Evolutionary conservation across 2,329 filamentous ascomycete species (phyloP).

Genomic region (Fusarium euwallaceae): DNA sequence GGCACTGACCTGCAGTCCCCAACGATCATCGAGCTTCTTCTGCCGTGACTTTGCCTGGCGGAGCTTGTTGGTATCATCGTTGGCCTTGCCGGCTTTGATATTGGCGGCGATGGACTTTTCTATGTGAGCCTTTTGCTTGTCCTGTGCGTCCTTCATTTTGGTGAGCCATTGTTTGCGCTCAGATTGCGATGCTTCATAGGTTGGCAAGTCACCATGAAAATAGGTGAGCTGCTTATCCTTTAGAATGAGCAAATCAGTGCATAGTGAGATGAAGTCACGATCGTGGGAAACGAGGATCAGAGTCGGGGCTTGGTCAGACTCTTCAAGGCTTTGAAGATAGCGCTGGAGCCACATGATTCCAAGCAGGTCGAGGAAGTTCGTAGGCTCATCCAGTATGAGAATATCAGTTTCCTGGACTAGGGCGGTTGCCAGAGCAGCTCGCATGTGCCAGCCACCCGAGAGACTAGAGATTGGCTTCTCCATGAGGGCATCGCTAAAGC

Average conservation of each 20-base stretch:
- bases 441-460: slow-evolving; percentile 84
- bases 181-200: slow-evolving; percentile 77
- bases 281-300: slow-evolving; percentile 88
- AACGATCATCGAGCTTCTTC: slow-evolving; percentile 86
- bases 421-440: slow-evolving; percentile 73
- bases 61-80: slow-evolving; percentile 86
- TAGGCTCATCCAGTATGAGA: slow-evolving; percentile 87
- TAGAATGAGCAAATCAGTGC: slow-evolving; percentile 83
- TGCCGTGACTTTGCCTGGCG: slow-evolving; percentile 87
- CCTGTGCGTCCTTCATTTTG: slow-evolving; percentile 85
- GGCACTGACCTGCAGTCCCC: slow-evolving; percentile 80
- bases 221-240: slow-evolving; percentile 78
- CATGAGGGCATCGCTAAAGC: slow-evolving; percentile 75
- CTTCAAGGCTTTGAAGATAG: slow-evolving; percentile 72
- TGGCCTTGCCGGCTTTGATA: slow-evolving; percentile 79
- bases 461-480: slow-evolving; percentile 72
- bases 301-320: slow-evolving; percentile 69
- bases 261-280: slow-evolving; percentile 81
- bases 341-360: slow-evolving; percentile 88
- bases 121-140: slow-evolving; percentile 84
- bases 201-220: slow-evolving; percentile 80
- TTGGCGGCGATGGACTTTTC: slow-evolving; percentile 82
- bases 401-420: slow-evolving; percentile 82
- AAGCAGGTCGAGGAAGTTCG: slow-evolving; percentile 86
- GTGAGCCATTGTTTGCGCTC: slow-evolving; percentile 77